Conservation (phyloP, 78 protist genomes). For the Tieghemostelium lacteum region DNA sequence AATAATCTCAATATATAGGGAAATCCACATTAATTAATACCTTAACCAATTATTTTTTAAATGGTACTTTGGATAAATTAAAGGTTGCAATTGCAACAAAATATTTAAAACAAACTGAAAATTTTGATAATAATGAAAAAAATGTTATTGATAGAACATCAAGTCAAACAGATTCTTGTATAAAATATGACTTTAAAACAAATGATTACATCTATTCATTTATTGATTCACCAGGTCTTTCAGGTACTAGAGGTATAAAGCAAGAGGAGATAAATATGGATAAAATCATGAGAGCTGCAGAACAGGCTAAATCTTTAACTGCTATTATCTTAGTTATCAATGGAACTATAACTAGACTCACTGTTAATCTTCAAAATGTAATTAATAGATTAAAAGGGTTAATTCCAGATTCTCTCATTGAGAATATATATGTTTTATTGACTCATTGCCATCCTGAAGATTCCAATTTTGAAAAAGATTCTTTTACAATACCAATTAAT, state of each 20-base stretch:
- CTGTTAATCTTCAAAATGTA: neutral
- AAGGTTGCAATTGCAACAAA: too few relatives aligned
- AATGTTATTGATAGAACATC: neutral
- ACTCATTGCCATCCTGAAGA: neutral
- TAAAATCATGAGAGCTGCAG: neutral
- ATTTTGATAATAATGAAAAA: neutral
- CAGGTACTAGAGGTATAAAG: constrained; percentile 5
- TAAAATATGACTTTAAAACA: neutral
- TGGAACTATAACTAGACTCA: neutral
- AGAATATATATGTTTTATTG: neutral
- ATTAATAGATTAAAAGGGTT: neutral
- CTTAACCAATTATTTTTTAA: neutral
- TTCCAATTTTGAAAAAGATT: neutral
- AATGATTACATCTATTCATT: neutral
- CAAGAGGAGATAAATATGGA: constrained; percentile 22
- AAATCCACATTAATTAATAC: constrained; percentile 26
- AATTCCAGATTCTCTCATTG: constrained; percentile 4
- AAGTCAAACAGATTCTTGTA: constrained; percentile 18
- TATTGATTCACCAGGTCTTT: constrained; percentile 31
- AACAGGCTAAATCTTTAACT: neutral
- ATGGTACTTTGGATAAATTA: neutral
- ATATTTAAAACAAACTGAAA: too few relatives aligned
- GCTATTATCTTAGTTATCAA: constrained; percentile 1
- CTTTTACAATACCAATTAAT: neutral
- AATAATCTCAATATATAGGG: neutral